These are phyloP conservation scores for Phytophthora litchii DNA, from an alignment of 352 stramenopile species.

Conservation along the genomic window DNA sequence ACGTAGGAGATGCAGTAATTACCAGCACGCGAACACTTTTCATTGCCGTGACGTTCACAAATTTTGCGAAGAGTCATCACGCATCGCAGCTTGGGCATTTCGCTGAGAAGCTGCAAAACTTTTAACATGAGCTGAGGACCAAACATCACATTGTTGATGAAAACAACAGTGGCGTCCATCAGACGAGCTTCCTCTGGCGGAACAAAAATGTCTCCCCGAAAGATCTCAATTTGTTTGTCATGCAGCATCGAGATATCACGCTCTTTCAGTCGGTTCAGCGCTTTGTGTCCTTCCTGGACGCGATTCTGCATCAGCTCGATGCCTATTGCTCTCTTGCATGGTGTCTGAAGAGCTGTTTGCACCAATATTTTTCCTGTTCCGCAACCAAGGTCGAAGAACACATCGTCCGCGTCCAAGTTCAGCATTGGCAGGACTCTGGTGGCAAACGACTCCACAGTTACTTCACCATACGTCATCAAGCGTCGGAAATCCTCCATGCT, in stretches of 20 bases:
- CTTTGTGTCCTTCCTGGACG: conserved; percentile 59
- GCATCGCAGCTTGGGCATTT: conserved; percentile 64
- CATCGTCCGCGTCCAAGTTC: conserved; percentile 61
- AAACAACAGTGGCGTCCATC: conserved; percentile 81
- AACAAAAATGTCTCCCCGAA: conserved; percentile 78
- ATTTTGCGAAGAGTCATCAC: conserved; percentile 83
- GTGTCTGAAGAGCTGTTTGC: conserved; percentile 74
- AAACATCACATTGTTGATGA: conserved; percentile 90
- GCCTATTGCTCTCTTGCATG: conserved; percentile 64
- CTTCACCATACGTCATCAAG: conserved; percentile 84
- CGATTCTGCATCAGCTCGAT: conserved; percentile 90
- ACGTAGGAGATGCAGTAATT: conserved; percentile 76
- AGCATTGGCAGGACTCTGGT: conserved; percentile 71
- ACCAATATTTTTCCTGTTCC: conserved; percentile 84
- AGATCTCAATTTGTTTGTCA: conserved; percentile 63
- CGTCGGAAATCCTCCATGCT: conserved; percentile 67
- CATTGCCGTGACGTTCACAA: conserved; percentile 72
- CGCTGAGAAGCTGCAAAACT: conserved; percentile 64
- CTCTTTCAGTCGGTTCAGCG: conserved; percentile 53
- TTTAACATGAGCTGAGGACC: conserved; percentile 77
- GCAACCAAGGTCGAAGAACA: conserved; percentile 87
- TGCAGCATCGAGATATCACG: conserved; percentile 46
- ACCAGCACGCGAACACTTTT: conserved; percentile 58
- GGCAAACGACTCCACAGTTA: conserved; percentile 71
- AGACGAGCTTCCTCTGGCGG: conserved; percentile 57